These are phyloP conservation scores for Trichophyton mentagrophytes DNA, from an alignment of 2,329 filamentous ascomycete genomes.

Conservation along the genomic window DNA sequence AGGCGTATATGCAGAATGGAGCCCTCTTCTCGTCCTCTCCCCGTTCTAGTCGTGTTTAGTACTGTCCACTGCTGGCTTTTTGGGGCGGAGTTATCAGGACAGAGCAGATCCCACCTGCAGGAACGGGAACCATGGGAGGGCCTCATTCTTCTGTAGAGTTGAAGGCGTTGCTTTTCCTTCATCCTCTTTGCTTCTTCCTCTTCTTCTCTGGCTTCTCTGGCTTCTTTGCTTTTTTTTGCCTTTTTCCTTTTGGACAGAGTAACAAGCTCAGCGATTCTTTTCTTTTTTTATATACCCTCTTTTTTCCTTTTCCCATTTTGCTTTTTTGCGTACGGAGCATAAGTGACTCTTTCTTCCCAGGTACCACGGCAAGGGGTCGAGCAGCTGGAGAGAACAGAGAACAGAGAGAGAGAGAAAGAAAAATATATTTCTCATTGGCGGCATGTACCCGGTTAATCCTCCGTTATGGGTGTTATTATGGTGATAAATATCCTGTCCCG, in stretches of 20 bases:
- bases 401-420: no score
- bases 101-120: constrained; percentile 1
- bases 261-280: background rate
- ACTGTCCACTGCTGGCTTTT: background rate
- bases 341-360: background rate
- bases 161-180: background rate
- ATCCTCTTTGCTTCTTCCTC: background rate
- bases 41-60: background rate
- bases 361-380: background rate
- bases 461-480: background rate
- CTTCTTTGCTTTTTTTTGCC: background rate
- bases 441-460: background rate
- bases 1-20: background rate
- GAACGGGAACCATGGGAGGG: constrained; percentile 1
- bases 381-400: background rate
- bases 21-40: background rate
- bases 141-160: background rate
- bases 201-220: background rate
- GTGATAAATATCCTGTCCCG: background rate
- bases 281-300: background rate
- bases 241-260: background rate
- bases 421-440: background rate
- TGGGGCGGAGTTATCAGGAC: constrained; percentile 3
- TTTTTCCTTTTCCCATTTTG: background rate
- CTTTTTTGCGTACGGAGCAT: background rate